Conservation (phyloP, 345 rosid genomes). For the Euphorbia peplus region DNA sequence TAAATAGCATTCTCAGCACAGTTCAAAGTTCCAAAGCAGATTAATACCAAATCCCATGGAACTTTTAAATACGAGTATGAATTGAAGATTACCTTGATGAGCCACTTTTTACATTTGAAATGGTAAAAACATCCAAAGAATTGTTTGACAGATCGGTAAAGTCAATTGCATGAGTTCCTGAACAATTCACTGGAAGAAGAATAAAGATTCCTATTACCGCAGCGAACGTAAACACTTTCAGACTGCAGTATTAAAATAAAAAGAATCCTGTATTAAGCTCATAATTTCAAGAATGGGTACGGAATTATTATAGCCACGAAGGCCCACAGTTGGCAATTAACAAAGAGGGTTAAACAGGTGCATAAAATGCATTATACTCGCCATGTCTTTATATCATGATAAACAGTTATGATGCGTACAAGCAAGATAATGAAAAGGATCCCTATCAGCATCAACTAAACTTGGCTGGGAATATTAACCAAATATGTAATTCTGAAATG, state of each 20-base stretch:
- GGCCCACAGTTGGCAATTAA: not conserved
- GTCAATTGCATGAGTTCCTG: constrained; percentile 63
- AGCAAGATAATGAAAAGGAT: not conserved
- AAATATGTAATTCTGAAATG: no score
- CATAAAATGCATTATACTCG: not conserved
- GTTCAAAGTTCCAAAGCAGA: not conserved
- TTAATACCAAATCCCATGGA: constrained; percentile 1
- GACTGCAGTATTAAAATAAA: constrained; percentile 52
- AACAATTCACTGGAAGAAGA: constrained; percentile 85
- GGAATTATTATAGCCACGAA: not conserved
- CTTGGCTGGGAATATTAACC: not conserved
- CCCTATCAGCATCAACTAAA: not conserved
- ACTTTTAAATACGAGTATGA: constrained; percentile 1
- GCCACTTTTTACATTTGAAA: constrained; percentile 66
- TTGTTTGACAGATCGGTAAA: constrained; percentile 59
- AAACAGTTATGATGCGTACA: not conserved
- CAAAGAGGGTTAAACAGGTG: not conserved
- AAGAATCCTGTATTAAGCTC: constrained; percentile 9
- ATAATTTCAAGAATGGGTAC: not conserved
- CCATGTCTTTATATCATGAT: not conserved
- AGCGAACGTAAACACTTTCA: constrained; percentile 79
- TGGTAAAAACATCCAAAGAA: constrained; percentile 79
- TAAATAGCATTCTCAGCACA: constrained; percentile 4
- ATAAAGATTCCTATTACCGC: constrained; percentile 81
- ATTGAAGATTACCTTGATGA: constrained; percentile 49